phyloP scores from a whole-genome alignment of 257 asterid genomes.

The Plantago major region DNA sequence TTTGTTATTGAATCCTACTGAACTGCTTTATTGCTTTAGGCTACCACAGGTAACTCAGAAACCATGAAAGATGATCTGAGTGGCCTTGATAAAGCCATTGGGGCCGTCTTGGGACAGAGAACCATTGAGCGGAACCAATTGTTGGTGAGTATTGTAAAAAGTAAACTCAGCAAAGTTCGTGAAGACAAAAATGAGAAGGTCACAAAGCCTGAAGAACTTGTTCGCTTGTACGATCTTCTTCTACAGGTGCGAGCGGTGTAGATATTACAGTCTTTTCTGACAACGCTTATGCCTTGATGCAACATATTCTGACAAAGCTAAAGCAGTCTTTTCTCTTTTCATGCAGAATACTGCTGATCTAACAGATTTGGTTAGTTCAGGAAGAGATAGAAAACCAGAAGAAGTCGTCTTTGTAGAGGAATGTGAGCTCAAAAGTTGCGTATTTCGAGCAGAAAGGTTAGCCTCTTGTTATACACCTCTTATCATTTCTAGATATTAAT shows the following conservation, averaged over 20 bases:
- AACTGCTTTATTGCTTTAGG: constrained; percentile 40
- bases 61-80: constrained; percentile 83
- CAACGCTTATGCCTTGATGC: constrained; percentile 10
- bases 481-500: neutral
- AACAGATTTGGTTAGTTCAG: constrained; percentile 85
- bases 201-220: constrained; percentile 98
- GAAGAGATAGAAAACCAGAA: constrained; percentile 85
- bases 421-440: constrained; percentile 62
- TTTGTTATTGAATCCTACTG: constrained; percentile 18
- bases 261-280: too few relatives aligned
- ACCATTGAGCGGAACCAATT: constrained; percentile 93
- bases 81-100: constrained; percentile 96
- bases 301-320: constrained; percentile 19
- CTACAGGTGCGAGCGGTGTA: constrained; percentile 47
- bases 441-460: constrained; percentile 84
- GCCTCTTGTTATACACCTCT: constrained; percentile 13
- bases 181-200: constrained; percentile 83
- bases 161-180: constrained; percentile 68
- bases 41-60: constrained; percentile 82
- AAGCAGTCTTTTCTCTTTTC: constrained; percentile 24
- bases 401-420: constrained; percentile 85
- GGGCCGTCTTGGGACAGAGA: constrained; percentile 82
- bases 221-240: constrained; percentile 80
- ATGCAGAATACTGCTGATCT: constrained; percentile 81
- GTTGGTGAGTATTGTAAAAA: constrained; percentile 75